Evolutionary conservation across 495 filamentous ascomycete species (phyloP), one percentile per base, ranked within the genome.

Genomic region (Aspergillus cavernicola): DNA sequence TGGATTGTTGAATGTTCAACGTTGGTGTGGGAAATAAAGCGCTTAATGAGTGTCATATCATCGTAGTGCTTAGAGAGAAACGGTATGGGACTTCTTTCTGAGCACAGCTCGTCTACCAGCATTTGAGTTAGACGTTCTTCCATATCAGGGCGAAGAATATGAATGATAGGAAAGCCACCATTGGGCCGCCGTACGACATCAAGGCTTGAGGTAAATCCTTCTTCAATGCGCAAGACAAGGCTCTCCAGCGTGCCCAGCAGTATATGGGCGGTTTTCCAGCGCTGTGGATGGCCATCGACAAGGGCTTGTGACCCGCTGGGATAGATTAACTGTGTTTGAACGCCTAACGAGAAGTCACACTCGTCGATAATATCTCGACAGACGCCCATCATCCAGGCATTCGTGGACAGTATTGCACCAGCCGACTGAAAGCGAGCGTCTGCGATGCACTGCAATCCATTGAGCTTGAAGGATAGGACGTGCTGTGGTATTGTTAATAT

Each of bases 401-500:
- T 72, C n/a, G 38, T 43, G 29, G 24, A 16, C 7, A 58, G 35
- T 20, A 42, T 45, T 6, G 15, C 4, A 1, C 35, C 29, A 1
- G 56, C 43, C 13, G 44, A 11, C 0, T 4, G 26, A 16, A 54
- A 22, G 19, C 45, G 37, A 3, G 40, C 37, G 43, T 63, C 61
- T 22, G 67, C 60, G 2, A 72, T 62, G 12, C 62, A 61, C 43
- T 90, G 83, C 3, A 85, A 62, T 0, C 80, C 83, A 72, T 83
- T 84, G 11, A 89, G 68, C 54, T 84, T 74, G 60, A 88, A 88
- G 0, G 85, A 89, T 0, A 89, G 71, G 0, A 87, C 57, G 55
- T 89, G 85, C 59, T 90, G 85, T 0, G 87, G 87, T 19, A 85
- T 79, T 1, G 79, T 61, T 0, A 89, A 54, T 4, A 89, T 66